Base-by-base conservation (phyloP, 805 yeast species). In the Cyberlindnera mycetangii region DNA sequence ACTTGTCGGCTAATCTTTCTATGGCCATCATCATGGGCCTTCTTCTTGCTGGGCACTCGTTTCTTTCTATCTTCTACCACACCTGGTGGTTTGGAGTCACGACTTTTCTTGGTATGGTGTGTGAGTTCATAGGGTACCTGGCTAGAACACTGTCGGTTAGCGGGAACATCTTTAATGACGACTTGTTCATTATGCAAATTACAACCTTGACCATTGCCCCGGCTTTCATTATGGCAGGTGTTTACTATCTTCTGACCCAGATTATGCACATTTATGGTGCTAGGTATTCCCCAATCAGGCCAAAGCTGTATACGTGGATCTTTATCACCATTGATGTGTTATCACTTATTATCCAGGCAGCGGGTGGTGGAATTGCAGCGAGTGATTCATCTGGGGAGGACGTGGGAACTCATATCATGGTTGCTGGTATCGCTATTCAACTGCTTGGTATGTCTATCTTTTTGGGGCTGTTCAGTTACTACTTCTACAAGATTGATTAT, bases 321-420 rank as follows among this genome's bases (percentile, higher is more conserved):
- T 88, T 88, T 57, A 75, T 87, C 14, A 52, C 69, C 9, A 78
- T 83, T 57, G 96, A 88, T 65, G 56, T 85, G 8, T 54, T 80
- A 7, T 75, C 89, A 17, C 67, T 87, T 51, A 65, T 77, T 1
- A 57, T 87, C 15, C 96, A 86, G 64, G 90, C 81, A 3, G 71
- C 67, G 10, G 95, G 95, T 36, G 95, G 95, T 56, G 93, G 83
- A 42, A 64, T 76, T 35, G 86, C 89, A n/a, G n/a, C n/a, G n/a
- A n/a, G n/a, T n/a, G n/a, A n/a, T n/a, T n/a, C n/a, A n/a, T n/a
- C n/a, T n/a, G n/a, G n/a, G n/a, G n/a, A n/a, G n/a, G 12, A 6
- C 7, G 5, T 25, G 7, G 28, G 28, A 25, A 25, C 28, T 25
- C n/a, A 25, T n/a, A 25, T 25, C 28, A 10, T 25, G n/a, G 12